Base-by-base conservation (phyloP, 2,329 filamentous ascomycete genomes). In the Arthrobotrys sinensis region DNA sequence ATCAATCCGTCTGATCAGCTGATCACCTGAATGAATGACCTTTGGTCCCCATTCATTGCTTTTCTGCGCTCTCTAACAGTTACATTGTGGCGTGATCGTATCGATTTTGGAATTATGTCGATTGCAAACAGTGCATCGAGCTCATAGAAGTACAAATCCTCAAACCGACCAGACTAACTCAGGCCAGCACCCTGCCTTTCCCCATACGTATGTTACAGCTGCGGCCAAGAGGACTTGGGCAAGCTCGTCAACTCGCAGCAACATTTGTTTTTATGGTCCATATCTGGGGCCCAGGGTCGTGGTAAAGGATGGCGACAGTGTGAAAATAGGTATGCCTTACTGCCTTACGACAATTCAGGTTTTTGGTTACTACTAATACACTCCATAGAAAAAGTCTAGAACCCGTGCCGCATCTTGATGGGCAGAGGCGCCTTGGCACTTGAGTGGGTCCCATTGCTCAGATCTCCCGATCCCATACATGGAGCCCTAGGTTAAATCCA, bases 381-480 rank as follows among this genome's bases (percentile, higher is more conserved):
- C 16, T 28, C 4, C 16, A 16, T 40, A 24, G 55, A 43, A 60
- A 32, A 21, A 60, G 55, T 60, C 55, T 60, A 60, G 55, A 60
- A 60, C 55, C 19, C 34, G 14, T 5, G 40, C 40, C 40, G 40
- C n/a, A n/a, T 45, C n/a, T 12, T n/a, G 10, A 14, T 45, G 32
- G 32, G 32, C 36, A n/a, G 19, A 24, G 36, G 19, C 21, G 24
- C 6, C 55, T 60, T 60, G 55, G 55, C 55, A 43, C 53, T 19
- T 19, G 19, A 6, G 24, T 4, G 11, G 14, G 34, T 7, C 36
- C 55, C 55, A n/a, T 1, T 19, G 5, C 34, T 28, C 36, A 60
- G 55, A 60, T 60, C 55, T 60, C 55, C 55, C 55, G 55, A 60
- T 43, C 36, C 36, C 55, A 40, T 43, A 28, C 55, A 60, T 60